Conservation (phyloP, 768 basidiomycete genomes). For the Tubosaeta sp. region DNA sequence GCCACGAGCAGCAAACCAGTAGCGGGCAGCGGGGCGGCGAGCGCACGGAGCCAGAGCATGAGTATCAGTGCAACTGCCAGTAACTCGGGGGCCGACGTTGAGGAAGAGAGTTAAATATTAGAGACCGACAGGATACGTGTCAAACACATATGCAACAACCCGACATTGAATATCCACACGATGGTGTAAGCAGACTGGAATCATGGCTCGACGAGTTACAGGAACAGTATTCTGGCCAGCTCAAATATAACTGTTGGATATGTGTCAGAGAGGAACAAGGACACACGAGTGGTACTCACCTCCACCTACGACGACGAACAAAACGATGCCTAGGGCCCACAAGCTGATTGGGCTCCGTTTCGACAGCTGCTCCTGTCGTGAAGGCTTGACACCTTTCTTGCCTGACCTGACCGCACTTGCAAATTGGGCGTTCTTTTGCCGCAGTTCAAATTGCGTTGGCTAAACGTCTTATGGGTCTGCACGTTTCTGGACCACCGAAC, state of each 20-base stretch:
- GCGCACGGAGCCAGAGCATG: constrained; percentile 55
- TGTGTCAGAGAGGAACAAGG: constrained; percentile 8
- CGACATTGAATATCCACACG: constrained; percentile 7
- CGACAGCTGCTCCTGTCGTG: constrained; percentile 63
- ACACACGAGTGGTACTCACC: constrained; percentile 40
- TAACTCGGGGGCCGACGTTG: constrained; percentile 47
- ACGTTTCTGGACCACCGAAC: background rate
- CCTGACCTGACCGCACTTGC: constrained; percentile 67
- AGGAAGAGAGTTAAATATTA: constrained; percentile 26
- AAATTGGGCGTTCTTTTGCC: constrained; percentile 77
- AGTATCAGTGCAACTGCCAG: constrained; percentile 51
- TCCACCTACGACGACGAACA: constrained; percentile 80
- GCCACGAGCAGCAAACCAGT: constrained; percentile 15
- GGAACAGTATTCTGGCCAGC: constrained; percentile 59
- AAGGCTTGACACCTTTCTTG: constrained; percentile 70
- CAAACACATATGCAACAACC: constrained; percentile 7
- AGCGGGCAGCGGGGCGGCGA: constrained; percentile 32
- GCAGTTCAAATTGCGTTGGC: constrained; percentile 82
- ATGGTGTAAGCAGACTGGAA: background rate
- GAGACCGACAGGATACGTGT: constrained; percentile 2
- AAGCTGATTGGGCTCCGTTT: constrained; percentile 73
- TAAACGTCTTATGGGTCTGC: constrained; percentile 22
- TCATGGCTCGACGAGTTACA: constrained; percentile 33
- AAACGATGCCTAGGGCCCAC: constrained; percentile 68
- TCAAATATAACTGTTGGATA: constrained; percentile 64